Conservation (phyloP, 352 stramenopile genomes). For the Pythium graminicola region DNA sequence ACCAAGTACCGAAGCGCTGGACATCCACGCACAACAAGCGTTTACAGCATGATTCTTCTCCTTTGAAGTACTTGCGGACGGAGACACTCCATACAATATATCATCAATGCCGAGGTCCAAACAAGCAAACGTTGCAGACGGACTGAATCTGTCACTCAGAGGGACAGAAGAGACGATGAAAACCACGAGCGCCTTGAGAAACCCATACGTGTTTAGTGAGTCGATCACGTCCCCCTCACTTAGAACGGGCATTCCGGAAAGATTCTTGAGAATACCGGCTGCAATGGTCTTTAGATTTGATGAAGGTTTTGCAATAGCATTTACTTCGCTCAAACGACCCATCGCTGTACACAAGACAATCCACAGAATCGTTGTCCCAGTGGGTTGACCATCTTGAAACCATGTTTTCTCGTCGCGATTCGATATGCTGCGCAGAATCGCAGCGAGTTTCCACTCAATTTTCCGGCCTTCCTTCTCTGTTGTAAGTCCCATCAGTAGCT, state of each 20-base stretch:
- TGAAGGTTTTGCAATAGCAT: not conserved
- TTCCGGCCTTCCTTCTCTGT: not conserved
- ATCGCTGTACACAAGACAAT: not conserved
- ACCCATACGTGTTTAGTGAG: not conserved
- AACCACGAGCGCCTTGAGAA: constrained; percentile 5
- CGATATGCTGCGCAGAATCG: not conserved
- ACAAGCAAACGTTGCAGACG: not conserved
- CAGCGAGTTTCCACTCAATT: constrained; percentile 5
- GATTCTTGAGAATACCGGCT: constrained; percentile 5
- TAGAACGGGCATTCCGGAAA: not conserved
- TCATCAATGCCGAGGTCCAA: constrained; percentile 8
- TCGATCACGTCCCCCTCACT: not conserved
- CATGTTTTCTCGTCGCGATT: not conserved
- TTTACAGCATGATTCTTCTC: constrained; percentile 1
- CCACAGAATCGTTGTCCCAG: constrained; percentile 9
- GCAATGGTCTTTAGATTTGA: not conserved
- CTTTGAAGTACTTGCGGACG: not conserved
- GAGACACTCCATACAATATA: not conserved
- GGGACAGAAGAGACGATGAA: constrained; percentile 5
- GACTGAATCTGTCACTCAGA: constrained; percentile 4
- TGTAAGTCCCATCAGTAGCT: not conserved
- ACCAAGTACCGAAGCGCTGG: not conserved
- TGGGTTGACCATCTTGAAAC: not conserved
- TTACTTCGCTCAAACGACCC: constrained; percentile 8
- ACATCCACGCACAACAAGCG: constrained; percentile 7